These are phyloP conservation scores for Talinum fruticosum DNA, from an alignment of 148 eudicot species.

Conservation along the genomic window DNA sequence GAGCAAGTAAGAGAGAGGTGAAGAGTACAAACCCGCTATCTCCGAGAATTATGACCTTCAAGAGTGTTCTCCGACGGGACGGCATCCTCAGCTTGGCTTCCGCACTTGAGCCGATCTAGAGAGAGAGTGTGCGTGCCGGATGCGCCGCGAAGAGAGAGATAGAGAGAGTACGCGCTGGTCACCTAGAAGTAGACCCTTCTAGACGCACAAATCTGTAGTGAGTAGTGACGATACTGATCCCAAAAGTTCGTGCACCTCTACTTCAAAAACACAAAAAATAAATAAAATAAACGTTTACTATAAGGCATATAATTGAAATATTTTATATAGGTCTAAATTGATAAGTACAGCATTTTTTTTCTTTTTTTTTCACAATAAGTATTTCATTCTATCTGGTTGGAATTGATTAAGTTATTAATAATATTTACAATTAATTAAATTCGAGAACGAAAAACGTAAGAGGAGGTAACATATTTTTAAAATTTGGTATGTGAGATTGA, in stretches of 20 bases:
- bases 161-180: background rate
- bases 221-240: background rate
- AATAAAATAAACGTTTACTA: no score
- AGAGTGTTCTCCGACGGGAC: conserved; percentile 83
- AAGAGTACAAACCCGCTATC: conserved; percentile 74
- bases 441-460: no score
- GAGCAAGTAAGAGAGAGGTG: background rate
- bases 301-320: no score
- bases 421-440: no score
- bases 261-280: no score
- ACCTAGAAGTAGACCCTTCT: background rate
- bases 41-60: conserved; percentile 96
- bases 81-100: conserved; percentile 52
- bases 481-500: no score
- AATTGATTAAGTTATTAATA: no score
- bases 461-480: no score
- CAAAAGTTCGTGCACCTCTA: background rate
- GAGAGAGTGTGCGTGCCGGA: conserved; percentile 2
- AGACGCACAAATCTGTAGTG: background rate
- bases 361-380: no score
- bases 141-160: conserved; percentile 19
- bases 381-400: no score
- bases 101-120: conserved; percentile 20
- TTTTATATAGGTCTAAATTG: no score
- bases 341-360: no score